Evolutionary conservation across 208 protist genomes (phyloP).

Genomic region (Leishmania braziliensis): DNA sequence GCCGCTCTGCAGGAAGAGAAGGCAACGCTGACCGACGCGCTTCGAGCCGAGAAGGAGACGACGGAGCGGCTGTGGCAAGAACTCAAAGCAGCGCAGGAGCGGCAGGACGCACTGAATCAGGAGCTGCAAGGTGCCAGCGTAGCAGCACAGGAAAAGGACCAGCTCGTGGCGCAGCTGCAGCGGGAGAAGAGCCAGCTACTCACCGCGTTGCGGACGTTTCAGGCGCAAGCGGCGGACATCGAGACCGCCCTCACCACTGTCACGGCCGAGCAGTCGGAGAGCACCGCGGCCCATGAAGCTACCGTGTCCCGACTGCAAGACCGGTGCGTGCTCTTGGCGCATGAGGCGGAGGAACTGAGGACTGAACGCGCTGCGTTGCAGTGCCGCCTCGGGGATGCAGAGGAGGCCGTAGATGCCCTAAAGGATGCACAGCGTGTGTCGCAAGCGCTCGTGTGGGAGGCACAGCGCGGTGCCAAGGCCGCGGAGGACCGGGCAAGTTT

Average conservation of each 20-base stretch:
- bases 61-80: conserved; percentile 11
- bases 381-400: conserved; percentile 24
- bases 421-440: conserved; percentile 24
- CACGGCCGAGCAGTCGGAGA: conserved; percentile 9
- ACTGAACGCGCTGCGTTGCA: conserved; percentile 18
- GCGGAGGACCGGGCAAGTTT: conserved; percentile 11
- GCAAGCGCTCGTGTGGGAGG: conserved; percentile 18
- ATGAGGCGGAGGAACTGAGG: conserved; percentile 12
- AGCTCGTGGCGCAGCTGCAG: conserved; percentile 26
- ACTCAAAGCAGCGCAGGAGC: conserved; percentile 12
- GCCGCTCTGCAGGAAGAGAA: conserved; percentile 7
- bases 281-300: not conserved
- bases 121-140: not conserved
- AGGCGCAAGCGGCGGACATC: conserved; percentile 19
- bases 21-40: not conserved
- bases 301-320: conserved; percentile 10
- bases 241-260: conserved; percentile 15
- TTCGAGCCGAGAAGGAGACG: conserved; percentile 6
- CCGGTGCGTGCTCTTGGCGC: conserved; percentile 13
- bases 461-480: conserved; percentile 10
- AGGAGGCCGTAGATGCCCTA: conserved; percentile 27
- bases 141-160: conserved; percentile 8
- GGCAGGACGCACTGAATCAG: conserved; percentile 3
- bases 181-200: conserved; percentile 28
- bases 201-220: conserved; percentile 19